Conservation (phyloP, 306 rosid genomes). For the Lablab purpureus region DNA sequence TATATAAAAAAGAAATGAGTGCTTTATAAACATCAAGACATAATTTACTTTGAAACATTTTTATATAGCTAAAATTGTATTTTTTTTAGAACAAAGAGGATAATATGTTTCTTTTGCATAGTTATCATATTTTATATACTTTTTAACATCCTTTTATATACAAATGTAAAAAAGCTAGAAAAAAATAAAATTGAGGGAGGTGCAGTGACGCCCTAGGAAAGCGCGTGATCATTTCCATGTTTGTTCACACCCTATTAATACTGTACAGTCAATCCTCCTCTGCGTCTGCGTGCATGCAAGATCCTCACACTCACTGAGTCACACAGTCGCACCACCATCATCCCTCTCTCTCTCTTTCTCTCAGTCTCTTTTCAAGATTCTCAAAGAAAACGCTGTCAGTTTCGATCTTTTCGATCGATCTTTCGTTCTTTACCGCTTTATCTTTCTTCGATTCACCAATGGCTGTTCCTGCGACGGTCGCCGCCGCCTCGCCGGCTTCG, state of each 20-base stretch:
- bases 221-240: not conserved
- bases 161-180: too few species aligned
- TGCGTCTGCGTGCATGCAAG: slow-evolving; percentile 5
- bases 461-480: slow-evolving; percentile 63
- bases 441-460: slow-evolving; percentile 39
- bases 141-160: too few species aligned
- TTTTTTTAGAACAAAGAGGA: too few species aligned
- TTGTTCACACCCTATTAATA: not conserved
- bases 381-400: not conserved
- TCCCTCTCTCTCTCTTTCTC: not conserved
- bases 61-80: too few species aligned
- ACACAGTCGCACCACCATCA: not conserved
- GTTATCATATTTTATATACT: too few species aligned
- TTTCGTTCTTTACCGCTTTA: not conserved
- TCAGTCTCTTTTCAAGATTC: not conserved
- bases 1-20: too few species aligned
- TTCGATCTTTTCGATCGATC: not conserved
- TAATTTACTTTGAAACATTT: too few species aligned
- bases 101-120: too few species aligned
- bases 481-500: slow-evolving; percentile 55
- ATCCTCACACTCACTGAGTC: not conserved
- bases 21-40: too few species aligned
- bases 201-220: not conserved
- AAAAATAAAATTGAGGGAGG: too few species aligned
- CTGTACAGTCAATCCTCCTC: not conserved